These are phyloP conservation scores for Schizosaccharomyces japonicus DNA, from an alignment of 805 yeast genomes.

Conservation along the genomic window DNA sequence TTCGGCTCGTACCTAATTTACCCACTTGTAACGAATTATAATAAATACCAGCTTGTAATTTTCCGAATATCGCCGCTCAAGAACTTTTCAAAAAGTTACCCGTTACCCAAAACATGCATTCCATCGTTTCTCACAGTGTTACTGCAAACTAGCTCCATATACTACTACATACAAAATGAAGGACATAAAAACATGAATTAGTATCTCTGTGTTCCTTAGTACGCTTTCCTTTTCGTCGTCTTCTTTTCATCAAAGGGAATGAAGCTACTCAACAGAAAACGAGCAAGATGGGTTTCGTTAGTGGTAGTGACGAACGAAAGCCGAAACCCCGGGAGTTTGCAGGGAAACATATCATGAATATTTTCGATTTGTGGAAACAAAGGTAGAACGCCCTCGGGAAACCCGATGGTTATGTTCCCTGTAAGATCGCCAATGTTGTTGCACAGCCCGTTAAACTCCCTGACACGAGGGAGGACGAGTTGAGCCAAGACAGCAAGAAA, in stretches of 20 bases:
- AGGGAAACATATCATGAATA: slow-evolving; percentile 71
- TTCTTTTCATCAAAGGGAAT: background rate
- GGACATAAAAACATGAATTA: no score
- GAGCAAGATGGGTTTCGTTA: slow-evolving; percentile 72
- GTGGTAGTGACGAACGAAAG: slow-evolving; percentile 71
- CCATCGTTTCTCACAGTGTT: no score
- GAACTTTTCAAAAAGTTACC: no score
- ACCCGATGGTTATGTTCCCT: slow-evolving; percentile 72
- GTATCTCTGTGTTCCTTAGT: no score
- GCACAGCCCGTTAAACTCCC: slow-evolving; percentile 62
- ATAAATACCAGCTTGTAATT: no score
- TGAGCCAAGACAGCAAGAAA: slow-evolving; percentile 72
- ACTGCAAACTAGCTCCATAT: no score
- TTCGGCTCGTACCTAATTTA: no score
- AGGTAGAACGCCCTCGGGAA: slow-evolving; percentile 50
- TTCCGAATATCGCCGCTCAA: no score
- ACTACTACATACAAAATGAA: no score
- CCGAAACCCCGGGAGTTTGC: slow-evolving; percentile 51
- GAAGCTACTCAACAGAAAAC: slow-evolving; percentile 14
- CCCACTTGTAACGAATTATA: no score
- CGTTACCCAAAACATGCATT: no score
- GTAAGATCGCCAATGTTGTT: slow-evolving; percentile 56
- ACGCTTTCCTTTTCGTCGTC: no score
- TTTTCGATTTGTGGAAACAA: slow-evolving; percentile 84
- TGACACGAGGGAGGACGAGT: slow-evolving; percentile 74